These are phyloP conservation scores for Elongisporangium undulatum DNA, from an alignment of 352 stramenopile species.

Conservation along the genomic window DNA sequence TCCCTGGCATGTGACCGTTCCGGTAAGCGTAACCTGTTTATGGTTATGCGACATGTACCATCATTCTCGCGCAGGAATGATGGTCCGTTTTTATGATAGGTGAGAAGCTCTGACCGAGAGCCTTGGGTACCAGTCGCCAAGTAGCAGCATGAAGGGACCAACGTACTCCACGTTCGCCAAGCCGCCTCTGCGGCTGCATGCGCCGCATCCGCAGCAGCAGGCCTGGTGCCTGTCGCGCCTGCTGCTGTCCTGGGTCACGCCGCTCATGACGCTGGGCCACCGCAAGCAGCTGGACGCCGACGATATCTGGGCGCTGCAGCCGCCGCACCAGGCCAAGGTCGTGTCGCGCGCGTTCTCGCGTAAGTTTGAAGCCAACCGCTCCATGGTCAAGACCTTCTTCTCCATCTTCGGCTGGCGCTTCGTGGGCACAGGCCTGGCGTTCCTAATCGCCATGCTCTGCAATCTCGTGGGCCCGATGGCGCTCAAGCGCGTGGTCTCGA, in stretches of 20 bases:
- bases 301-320: slow-evolving; percentile 38
- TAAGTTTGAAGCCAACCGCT: slow-evolving; percentile 21
- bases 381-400: slow-evolving; percentile 27
- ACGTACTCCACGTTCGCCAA: neutral
- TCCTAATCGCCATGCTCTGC: slow-evolving; percentile 42
- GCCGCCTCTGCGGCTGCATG: neutral
- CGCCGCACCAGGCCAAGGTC: slow-evolving; percentile 17
- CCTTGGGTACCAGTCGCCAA: neutral
- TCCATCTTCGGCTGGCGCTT: slow-evolving; percentile 30
- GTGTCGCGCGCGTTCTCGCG: slow-evolving; percentile 16
- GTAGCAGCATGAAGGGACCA: neutral
- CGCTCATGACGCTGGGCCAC: slow-evolving; percentile 39
- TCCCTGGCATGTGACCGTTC: neutral
- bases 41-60: neutral
- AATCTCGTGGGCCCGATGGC: slow-evolving; percentile 46
- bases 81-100: neutral
- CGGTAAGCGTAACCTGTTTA: neutral
- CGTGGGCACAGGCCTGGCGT: slow-evolving; percentile 29
- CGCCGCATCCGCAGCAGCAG: slow-evolving; percentile 15
- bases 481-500: slow-evolving; percentile 33
- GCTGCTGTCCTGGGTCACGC: slow-evolving; percentile 45
- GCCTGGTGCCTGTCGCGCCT: slow-evolving; percentile 26
- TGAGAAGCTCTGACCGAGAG: neutral
- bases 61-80: neutral
- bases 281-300: slow-evolving; percentile 33